phyloP scores from a whole-genome alignment of 2,329 filamentous ascomycete genomes.

The Fusarium sp. region DNA sequence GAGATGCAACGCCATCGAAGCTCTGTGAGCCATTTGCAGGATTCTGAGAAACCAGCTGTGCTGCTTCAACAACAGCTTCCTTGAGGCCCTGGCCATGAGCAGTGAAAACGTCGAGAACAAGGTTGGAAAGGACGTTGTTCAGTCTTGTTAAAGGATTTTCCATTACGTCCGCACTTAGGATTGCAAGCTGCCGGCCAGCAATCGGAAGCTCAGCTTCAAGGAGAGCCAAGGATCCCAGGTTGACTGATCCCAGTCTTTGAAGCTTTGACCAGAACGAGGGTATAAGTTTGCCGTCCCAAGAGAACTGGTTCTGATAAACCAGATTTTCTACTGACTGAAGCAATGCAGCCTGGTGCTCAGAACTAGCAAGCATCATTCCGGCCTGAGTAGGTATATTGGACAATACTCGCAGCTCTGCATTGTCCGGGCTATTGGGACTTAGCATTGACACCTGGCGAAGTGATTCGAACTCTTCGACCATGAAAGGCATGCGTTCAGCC shows the following conservation, averaged over 20 bases:
- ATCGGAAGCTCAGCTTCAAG: constrained; percentile 73
- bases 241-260: constrained; percentile 62
- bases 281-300: constrained; percentile 56
- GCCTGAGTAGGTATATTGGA: constrained; percentile 55
- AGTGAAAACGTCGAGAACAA: constrained; percentile 57
- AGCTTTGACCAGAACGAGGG: constrained; percentile 66
- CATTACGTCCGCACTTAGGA: constrained; percentile 61
- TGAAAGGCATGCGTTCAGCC: constrained; percentile 59
- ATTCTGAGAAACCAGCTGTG: constrained; percentile 36
- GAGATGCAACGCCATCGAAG: constrained; percentile 41
- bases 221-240: constrained; percentile 69
- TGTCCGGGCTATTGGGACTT: constrained; percentile 37
- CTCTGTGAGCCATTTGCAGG: neutral
- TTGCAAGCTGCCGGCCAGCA: constrained; percentile 66
- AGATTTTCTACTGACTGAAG: constrained; percentile 63
- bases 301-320: constrained; percentile 51
- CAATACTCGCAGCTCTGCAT: constrained; percentile 59
- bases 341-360: constrained; percentile 51
- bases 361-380: constrained; percentile 48
- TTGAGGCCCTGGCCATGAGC: constrained; percentile 53
- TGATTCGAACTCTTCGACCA: constrained; percentile 66
- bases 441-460: constrained; percentile 65
- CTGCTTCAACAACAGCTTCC: constrained; percentile 43
- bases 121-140: constrained; percentile 58
- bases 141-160: constrained; percentile 62